phyloP scores from a whole-genome alignment of 441 rosid genomes.

The Flueggea neowawraea region DNA sequence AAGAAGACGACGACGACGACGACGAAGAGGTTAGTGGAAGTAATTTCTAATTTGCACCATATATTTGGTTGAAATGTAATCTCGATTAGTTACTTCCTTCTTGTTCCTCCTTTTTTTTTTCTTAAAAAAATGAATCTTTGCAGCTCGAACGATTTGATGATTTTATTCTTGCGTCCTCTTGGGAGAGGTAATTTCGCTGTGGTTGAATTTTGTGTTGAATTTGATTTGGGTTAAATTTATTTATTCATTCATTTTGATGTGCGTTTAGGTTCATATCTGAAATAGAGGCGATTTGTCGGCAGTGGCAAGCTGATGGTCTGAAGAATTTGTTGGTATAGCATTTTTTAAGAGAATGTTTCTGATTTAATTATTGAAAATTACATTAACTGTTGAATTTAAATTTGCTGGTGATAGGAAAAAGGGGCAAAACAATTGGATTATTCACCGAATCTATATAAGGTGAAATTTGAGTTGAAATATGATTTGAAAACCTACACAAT shows the following conservation, averaged over 20 bases:
- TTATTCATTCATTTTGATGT: conserved; percentile 6
- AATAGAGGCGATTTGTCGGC: conserved; percentile 91
- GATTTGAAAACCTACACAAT: conserved; percentile 75
- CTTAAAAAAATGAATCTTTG: neutral
- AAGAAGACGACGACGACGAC: too few species aligned
- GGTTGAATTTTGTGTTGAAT: neutral
- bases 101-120: too few species aligned
- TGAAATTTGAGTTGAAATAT: conserved; percentile 71
- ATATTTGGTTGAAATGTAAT: too few species aligned
- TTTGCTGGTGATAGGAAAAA: conserved; percentile 59
- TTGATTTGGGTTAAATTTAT: neutral
- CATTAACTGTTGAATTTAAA: too few species aligned
- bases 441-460: conserved; percentile 55
- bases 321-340: conserved; percentile 72
- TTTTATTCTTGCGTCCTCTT: conserved; percentile 95
- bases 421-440: conserved; percentile 71
- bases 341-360: conserved; percentile 1
- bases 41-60: too few species aligned
- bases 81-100: too few species aligned
- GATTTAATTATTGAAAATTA: neutral
- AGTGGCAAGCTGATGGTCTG: conserved; percentile 93
- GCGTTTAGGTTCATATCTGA: conserved; percentile 84
- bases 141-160: conserved; percentile 94
- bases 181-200: conserved; percentile 76
- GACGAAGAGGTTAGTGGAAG: too few species aligned